Conservation (phyloP, 306 rosid species). For the Abrus pulchellus region DNA sequence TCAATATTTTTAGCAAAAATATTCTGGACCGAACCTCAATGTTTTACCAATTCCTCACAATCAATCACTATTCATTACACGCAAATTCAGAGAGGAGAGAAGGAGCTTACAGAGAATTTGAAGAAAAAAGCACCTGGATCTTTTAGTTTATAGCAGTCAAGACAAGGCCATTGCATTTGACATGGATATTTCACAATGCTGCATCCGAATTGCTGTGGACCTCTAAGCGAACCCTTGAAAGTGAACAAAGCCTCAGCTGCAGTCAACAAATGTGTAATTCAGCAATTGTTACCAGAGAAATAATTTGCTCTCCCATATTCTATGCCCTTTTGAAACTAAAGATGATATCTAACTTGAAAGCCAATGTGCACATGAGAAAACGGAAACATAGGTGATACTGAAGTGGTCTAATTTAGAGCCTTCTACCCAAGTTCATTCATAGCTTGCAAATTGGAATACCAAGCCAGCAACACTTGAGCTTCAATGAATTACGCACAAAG, state of each 20-base stretch:
- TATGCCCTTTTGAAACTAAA: neutral
- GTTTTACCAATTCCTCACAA: conserved; percentile 1
- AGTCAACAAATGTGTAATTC: conserved; percentile 19
- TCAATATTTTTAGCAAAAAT: conserved; percentile 6
- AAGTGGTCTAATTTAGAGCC: neutral
- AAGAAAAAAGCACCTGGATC: conserved; percentile 57
- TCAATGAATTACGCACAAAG: conserved; percentile 16
- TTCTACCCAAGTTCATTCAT: conserved; percentile 24
- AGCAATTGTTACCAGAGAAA: neutral
- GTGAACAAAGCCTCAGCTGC: conserved; percentile 66
- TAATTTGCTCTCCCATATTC: neutral
- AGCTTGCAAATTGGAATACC: conserved; percentile 7
- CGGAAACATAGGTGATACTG: neutral
- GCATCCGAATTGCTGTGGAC: conserved; percentile 48
- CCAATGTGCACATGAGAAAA: conserved; percentile 18
- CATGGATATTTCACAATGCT: conserved; percentile 55
- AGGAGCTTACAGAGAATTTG: conserved; percentile 65
- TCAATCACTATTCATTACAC: neutral
- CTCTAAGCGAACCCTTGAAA: conserved; percentile 46
- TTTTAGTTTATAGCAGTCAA: conserved; percentile 59
- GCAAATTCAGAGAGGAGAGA: conserved; percentile 46
- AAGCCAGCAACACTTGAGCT: conserved; percentile 7
- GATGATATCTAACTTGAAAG: neutral
- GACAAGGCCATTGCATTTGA: conserved; percentile 52
- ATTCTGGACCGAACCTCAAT: neutral